Conservation (phyloP, 1,284 basidiomycete genomes). For the Acaromyces ingoldii region DNA sequence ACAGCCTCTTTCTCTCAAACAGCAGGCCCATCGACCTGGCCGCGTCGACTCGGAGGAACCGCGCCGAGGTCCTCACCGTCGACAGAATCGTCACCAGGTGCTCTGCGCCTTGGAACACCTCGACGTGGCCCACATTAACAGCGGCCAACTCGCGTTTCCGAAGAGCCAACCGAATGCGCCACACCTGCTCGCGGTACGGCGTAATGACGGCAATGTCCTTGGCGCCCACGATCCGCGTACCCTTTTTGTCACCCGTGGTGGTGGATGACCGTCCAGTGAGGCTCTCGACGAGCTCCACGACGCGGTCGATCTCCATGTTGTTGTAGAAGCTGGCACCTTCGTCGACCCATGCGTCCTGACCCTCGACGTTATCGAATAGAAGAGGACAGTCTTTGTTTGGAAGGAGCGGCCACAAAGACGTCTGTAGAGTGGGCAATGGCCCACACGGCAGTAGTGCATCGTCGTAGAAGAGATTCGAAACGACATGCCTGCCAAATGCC, state of each 20-base stretch:
- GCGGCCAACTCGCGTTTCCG: slow-evolving; percentile 36
- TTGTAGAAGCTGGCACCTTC: slow-evolving; percentile 34
- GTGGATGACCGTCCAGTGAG: slow-evolving; percentile 16
- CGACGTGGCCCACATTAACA: slow-evolving; percentile 34
- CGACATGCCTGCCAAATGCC: too few species aligned
- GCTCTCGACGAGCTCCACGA: slow-evolving; percentile 27
- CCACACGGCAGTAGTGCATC: slow-evolving; percentile 41
- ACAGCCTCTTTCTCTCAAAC: slow-evolving; percentile 52
- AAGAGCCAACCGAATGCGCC: slow-evolving; percentile 51
- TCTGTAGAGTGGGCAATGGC: not conserved
- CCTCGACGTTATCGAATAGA: slow-evolving; percentile 43
- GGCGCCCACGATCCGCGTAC: slow-evolving; percentile 11
- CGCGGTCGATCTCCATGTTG: slow-evolving; percentile 31
- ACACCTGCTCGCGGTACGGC: slow-evolving; percentile 54
- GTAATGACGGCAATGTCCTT: slow-evolving; percentile 52
- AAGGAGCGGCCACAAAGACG: slow-evolving; percentile 43
- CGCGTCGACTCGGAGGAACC: slow-evolving; percentile 49
- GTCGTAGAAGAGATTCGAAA: slow-evolving; percentile 53
- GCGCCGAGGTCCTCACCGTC: slow-evolving; percentile 44
- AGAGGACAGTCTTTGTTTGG: slow-evolving; percentile 48
- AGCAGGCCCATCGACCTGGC: slow-evolving; percentile 49
- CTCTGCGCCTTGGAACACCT: slow-evolving; percentile 15
- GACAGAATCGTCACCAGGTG: slow-evolving; percentile 50
- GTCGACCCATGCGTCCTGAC: slow-evolving; percentile 51
- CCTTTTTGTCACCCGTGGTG: not conserved